These are phyloP conservation scores for Globisporangium paroecandrum DNA, from an alignment of 352 stramenopile genomes.

Conservation along the genomic window DNA sequence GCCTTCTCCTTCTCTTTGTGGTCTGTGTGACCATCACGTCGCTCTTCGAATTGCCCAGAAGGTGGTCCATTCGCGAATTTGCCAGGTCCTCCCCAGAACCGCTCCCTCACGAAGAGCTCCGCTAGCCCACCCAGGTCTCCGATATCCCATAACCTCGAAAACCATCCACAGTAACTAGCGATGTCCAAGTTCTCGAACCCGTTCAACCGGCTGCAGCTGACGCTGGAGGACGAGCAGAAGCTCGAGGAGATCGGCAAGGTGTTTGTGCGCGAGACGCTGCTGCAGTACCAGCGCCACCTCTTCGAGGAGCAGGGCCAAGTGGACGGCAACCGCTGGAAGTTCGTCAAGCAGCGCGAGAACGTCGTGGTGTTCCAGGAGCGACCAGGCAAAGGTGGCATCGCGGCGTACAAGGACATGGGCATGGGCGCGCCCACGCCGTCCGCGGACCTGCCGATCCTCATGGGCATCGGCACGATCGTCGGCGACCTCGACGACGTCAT, in stretches of 20 bases:
- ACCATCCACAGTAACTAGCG: background rate
- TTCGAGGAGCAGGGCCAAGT: constrained; percentile 7
- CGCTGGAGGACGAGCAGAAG: constrained; percentile 12
- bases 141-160: background rate
- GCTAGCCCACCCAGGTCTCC: background rate
- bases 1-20: background rate
- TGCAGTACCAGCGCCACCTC: constrained; percentile 18
- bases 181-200: constrained; percentile 19
- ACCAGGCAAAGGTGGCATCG: background rate
- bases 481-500: constrained; percentile 42
- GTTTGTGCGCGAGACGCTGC: constrained; percentile 18
- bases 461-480: constrained; percentile 14
- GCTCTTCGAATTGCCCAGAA: background rate
- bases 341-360: constrained; percentile 16
- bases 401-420: constrained; percentile 16
- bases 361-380: constrained; percentile 18
- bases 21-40: background rate
- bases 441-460: constrained; percentile 18
- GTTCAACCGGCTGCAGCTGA: constrained; percentile 11
- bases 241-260: constrained; percentile 10
- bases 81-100: background rate
- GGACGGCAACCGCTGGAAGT: constrained; percentile 15
- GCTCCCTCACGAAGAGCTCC: background rate
- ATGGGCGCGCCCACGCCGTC: constrained; percentile 6
- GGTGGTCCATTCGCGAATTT: background rate